Percentiles rank a stretch among this genome's conserved stretches.
Conservation (phyloP, 179 eudicot genomes). For the Carnegiea gigantea region DNA sequence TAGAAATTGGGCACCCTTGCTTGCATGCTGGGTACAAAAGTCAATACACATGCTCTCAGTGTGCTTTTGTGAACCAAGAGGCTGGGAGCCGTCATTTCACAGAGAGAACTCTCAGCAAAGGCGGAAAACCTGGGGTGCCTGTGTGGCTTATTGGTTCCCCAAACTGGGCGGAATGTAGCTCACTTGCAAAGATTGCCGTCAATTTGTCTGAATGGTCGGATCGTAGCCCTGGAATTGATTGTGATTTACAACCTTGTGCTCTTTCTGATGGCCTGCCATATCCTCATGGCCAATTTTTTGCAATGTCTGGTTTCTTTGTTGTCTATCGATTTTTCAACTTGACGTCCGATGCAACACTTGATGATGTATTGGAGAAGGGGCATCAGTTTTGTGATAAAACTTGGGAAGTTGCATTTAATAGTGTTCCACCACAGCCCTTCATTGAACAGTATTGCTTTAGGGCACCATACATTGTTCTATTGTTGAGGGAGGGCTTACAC, state of each 20-base stretch:
- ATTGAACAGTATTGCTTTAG: constrained; percentile 98
- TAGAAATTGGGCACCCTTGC: constrained; percentile 85
- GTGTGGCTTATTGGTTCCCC: constrained; percentile 76
- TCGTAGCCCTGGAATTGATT: constrained; percentile 65
- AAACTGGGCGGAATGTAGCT: constrained; percentile 83
- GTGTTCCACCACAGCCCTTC: constrained; percentile 93
- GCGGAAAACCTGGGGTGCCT: constrained; percentile 56
- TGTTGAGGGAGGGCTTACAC: constrained; percentile 90
- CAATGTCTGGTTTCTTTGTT: constrained; percentile 94
- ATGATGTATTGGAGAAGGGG: constrained; percentile 86
- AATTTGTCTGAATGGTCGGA: constrained; percentile 94
- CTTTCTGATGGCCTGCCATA: constrained; percentile 66
- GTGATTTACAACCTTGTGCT: constrained; percentile 90
- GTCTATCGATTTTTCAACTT: constrained; percentile 91
- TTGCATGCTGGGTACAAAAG: constrained; percentile 85
- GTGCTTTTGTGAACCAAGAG: constrained; percentile 50
- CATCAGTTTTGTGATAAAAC: constrained; percentile 63
- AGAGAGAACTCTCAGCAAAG: constrained; percentile 41
- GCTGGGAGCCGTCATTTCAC: constrained; percentile 45
- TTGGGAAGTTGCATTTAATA: constrained; percentile 79
- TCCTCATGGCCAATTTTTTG: constrained; percentile 85
- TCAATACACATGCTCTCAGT: constrained; percentile 66
- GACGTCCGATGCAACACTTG: constrained; percentile 74
- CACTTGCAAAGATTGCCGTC: constrained; percentile 75
- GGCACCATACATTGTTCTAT: constrained; percentile 78